Base-by-base conservation (phyloP, 2,329 filamentous ascomycete genomes). In the Dothideomycetes sp. region DNA sequence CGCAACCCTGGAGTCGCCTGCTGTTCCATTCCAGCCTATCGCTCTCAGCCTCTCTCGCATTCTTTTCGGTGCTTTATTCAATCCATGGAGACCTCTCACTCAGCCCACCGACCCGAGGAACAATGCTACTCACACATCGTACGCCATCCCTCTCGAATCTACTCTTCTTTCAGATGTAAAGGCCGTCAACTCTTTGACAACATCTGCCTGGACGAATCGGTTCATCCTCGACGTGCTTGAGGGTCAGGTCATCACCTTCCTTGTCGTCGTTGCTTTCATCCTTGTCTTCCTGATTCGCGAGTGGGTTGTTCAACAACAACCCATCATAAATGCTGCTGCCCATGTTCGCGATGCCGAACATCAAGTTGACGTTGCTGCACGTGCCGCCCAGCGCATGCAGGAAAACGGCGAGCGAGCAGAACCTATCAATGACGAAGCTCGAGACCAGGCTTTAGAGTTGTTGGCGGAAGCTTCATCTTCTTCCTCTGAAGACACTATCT, bases 241-340 rank as follows among this genome's bases (percentile, higher is more conserved):
- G 64, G 91, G 91, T 4, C 88, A 94, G 56, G 76, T 96, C 33
- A 94, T 98, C 51, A 98, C 89, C 1, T 67, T 95, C 5, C 66
- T 93, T 9, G 85, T 96, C 36, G 89, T 98, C 6, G 74, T 94
- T 31, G 87, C 82, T 44, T 98, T 96, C 61, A 95, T 98, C 45
- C 67, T 98, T n/a, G 80, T 98, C 29, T 98, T 98, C 51, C 65
- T 98, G 4, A 95, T 98, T 33, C 72, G 93, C 33, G 91, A 98
- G 64, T 98, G 94, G 74, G 91, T 98, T 36, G 87, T 98, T 8
- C 91, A 98, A 59, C 91, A 98, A 59, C 91, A 98, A 57, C 91
- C 89, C 4, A 81, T 88, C 49, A 82, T 91, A 51, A 93, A 94
- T 53, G 80, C 91, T 68, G 81, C 60, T 17, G 60, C 58, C 4